These are phyloP conservation scores for Chytridiales sp. DNA, from an alignment of 371 early-diverging fungal genomes.

Conservation along the genomic window DNA sequence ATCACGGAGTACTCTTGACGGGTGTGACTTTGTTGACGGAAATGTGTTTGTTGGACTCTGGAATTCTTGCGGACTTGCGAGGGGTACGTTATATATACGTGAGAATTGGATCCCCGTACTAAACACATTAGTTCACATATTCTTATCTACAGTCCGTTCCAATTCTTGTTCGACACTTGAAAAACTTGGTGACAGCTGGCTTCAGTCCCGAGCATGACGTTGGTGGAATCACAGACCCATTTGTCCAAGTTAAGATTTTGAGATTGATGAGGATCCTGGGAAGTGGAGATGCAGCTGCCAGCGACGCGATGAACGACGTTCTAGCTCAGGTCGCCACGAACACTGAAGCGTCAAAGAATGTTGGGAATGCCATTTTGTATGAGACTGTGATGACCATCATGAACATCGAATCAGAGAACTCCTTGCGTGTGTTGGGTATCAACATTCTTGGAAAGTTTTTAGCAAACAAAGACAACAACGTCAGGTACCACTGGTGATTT, in stretches of 20 bases:
- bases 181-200: slow-evolving; percentile 81
- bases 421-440: slow-evolving; percentile 91
- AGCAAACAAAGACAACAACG: slow-evolving; percentile 94
- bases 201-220: slow-evolving; percentile 97
- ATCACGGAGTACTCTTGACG: slow-evolving; percentile 93
- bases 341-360: slow-evolving; percentile 92
- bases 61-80: slow-evolving; percentile 68
- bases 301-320: slow-evolving; percentile 95
- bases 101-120: background rate
- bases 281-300: slow-evolving; percentile 77
- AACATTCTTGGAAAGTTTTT: slow-evolving; percentile 96
- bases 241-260: slow-evolving; percentile 93
- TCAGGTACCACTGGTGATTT: slow-evolving; percentile 60
- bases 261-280: slow-evolving; percentile 87
- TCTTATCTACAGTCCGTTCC: slow-evolving; percentile 63
- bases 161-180: slow-evolving; percentile 81
- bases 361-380: slow-evolving; percentile 94
- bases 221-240: slow-evolving; percentile 93
- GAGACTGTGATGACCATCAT: slow-evolving; percentile 95
- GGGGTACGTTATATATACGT: too few species aligned
- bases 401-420: slow-evolving; percentile 88
- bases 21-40: slow-evolving; percentile 89
- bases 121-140: background rate
- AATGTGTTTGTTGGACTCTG: slow-evolving; percentile 75
- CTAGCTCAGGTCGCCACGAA: slow-evolving; percentile 94